Evolutionary conservation across 768 basidiomycete species (phyloP).

Genomic region (Termitomyces eurrhizus): DNA sequence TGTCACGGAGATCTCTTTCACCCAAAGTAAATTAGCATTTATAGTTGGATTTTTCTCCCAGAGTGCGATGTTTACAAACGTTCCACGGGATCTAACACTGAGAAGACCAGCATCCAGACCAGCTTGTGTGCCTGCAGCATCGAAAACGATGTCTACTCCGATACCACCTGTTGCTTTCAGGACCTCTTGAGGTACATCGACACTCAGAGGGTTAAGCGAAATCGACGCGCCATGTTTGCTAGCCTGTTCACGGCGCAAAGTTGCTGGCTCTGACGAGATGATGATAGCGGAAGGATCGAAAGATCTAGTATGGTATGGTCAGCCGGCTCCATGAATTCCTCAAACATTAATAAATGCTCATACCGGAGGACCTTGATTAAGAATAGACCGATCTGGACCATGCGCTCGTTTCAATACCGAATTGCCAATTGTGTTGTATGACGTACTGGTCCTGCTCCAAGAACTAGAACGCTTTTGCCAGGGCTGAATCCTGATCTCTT

Average conservation of each 20-base stretch:
- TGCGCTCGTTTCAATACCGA: neutral
- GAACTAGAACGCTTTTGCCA: constrained; percentile 36
- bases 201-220: constrained; percentile 30
- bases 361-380: constrained; percentile 35
- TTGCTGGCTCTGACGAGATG: constrained; percentile 38
- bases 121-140: constrained; percentile 40
- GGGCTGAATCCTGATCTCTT: constrained; percentile 34
- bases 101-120: constrained; percentile 32
- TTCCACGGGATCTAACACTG: constrained; percentile 35
- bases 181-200: constrained; percentile 23
- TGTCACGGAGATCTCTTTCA: constrained; percentile 34
- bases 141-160: constrained; percentile 44
- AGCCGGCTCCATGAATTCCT: neutral
- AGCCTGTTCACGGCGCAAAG: constrained; percentile 33
- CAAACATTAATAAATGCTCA: neutral
- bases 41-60: constrained; percentile 35
- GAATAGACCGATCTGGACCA: constrained; percentile 33
- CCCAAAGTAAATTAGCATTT: constrained; percentile 31
- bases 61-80: constrained; percentile 36
- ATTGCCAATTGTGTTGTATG: neutral
- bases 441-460: constrained; percentile 44
- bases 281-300: constrained; percentile 25
- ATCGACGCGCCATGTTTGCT: constrained; percentile 32
- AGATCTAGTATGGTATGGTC: constrained; percentile 16
- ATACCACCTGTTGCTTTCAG: constrained; percentile 23